phyloP scores from a whole-genome alignment of 768 basidiomycete genomes.

The Clathrus columnatus region DNA sequence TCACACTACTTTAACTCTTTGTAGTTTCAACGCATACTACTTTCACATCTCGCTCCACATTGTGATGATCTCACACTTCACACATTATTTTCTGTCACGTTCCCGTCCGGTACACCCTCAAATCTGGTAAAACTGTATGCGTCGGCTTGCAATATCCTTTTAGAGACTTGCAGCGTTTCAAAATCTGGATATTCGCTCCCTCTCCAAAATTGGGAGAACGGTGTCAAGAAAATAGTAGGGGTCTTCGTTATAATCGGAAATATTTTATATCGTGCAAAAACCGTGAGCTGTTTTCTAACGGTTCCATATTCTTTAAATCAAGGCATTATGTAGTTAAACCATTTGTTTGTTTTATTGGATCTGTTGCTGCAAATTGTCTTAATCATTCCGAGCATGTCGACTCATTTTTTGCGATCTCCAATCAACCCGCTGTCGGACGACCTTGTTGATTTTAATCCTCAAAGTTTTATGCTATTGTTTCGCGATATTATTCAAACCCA shows the following conservation, averaged over 20 bases:
- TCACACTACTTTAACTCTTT: constrained; percentile 1
- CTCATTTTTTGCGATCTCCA: constrained; percentile 26
- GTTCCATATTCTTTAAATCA: neutral
- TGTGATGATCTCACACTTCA: constrained; percentile 10
- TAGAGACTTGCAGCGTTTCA: neutral
- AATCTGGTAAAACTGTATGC: neutral
- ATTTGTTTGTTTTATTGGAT: constrained; percentile 44
- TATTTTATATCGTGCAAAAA: neutral
- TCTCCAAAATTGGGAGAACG: neutral
- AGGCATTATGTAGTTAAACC: constrained; percentile 30
- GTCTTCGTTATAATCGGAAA: neutral
- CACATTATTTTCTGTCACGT: constrained; percentile 4
- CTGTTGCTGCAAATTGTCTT: constrained; percentile 40
- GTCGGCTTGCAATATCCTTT: constrained; percentile 1
- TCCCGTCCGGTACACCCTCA: neutral
- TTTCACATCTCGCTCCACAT: constrained; percentile 38
- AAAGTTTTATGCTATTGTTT: constrained; percentile 20
- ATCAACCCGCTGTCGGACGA: neutral
- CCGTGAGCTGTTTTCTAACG: constrained; percentile 3
- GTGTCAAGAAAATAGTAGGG: neutral
- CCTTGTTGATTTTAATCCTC: neutral
- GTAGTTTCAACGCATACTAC: constrained; percentile 52
- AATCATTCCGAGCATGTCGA: constrained; percentile 40
- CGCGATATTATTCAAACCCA: constrained; percentile 34
- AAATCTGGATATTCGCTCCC: neutral